phyloP scores from a whole-genome alignment of 148 eudicot genomes.

The Heliosperma pusillum region DNA sequence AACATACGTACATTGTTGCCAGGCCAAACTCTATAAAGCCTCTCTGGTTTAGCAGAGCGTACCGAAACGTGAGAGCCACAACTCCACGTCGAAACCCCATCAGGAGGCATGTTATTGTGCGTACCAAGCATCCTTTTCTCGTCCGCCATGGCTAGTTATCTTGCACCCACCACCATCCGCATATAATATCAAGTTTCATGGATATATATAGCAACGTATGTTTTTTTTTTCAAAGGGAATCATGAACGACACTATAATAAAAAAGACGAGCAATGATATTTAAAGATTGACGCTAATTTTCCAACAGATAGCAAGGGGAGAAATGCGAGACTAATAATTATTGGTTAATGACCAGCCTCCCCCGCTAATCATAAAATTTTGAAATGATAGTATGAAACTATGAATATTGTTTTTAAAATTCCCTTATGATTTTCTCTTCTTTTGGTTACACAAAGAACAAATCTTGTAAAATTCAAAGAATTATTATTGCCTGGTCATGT shows the following conservation, averaged over 20 bases:
- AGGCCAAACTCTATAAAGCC: slow-evolving; percentile 81
- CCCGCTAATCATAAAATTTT: neutral
- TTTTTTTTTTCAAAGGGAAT: neutral
- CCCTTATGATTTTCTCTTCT: neutral
- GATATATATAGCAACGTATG: neutral
- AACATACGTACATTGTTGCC: slow-evolving; percentile 65
- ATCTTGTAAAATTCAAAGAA: slow-evolving; percentile 27
- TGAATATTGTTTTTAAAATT: slow-evolving; percentile 1
- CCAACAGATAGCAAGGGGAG: slow-evolving; percentile 26
- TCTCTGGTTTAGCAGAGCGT: slow-evolving; percentile 34
- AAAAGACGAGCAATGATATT: neutral
- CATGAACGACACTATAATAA: neutral
- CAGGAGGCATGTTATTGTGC: slow-evolving; percentile 23
- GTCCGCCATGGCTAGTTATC: slow-evolving; percentile 17
- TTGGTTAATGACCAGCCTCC: neutral
- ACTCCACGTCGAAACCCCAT: slow-evolving; percentile 23
- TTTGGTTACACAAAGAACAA: slow-evolving; percentile 6
- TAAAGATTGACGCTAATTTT: slow-evolving; percentile 1
- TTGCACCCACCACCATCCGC: slow-evolving; percentile 20
- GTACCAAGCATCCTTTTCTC: slow-evolving; percentile 15
- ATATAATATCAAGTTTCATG: neutral
- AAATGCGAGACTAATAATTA: neutral
- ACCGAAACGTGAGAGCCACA: slow-evolving; percentile 27
- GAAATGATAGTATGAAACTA: neutral
- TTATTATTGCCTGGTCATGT: slow-evolving; percentile 8